These are phyloP conservation scores for Urtica urens DNA, from an alignment of 306 rosid species.

Conservation along the genomic window DNA sequence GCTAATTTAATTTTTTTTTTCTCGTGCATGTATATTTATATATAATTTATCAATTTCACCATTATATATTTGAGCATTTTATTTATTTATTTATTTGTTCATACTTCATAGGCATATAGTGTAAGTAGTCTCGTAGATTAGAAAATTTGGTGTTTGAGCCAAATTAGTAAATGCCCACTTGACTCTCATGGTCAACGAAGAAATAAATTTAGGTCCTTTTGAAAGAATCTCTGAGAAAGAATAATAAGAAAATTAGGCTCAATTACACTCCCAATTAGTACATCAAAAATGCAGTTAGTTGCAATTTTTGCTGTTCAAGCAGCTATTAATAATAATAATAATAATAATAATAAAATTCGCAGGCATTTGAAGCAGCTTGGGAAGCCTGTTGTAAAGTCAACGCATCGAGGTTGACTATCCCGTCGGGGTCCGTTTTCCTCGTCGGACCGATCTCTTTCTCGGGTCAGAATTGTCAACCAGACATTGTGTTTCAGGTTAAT, in stretches of 20 bases:
- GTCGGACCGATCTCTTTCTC: constrained; percentile 49
- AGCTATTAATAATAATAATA: neutral
- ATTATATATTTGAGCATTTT: too few species aligned
- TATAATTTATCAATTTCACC: too few species aligned
- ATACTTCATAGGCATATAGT: neutral
- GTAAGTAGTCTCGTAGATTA: neutral
- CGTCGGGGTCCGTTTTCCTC: constrained; percentile 57
- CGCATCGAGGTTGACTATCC: constrained; percentile 50
- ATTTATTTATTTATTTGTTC: neutral
- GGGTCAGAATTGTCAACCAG: constrained; percentile 38
- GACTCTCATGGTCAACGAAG: neutral
- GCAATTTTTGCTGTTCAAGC: neutral
- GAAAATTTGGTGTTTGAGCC: neutral
- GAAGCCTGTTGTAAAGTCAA: constrained; percentile 52
- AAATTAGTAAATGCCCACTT: neutral
- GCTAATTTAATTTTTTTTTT: neutral
- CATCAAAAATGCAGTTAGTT: neutral
- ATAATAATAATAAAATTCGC: neutral
- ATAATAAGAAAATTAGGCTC: neutral
- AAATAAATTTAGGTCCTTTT: neutral
- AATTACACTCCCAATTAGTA: neutral
- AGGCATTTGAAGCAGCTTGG: constrained; percentile 71
- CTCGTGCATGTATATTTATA: too few species aligned
- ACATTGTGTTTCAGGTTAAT: constrained; percentile 58
- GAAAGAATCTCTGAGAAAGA: too few species aligned